Base-by-base conservation (phyloP, 305 asterid species). In the Lippia alba region DNA sequence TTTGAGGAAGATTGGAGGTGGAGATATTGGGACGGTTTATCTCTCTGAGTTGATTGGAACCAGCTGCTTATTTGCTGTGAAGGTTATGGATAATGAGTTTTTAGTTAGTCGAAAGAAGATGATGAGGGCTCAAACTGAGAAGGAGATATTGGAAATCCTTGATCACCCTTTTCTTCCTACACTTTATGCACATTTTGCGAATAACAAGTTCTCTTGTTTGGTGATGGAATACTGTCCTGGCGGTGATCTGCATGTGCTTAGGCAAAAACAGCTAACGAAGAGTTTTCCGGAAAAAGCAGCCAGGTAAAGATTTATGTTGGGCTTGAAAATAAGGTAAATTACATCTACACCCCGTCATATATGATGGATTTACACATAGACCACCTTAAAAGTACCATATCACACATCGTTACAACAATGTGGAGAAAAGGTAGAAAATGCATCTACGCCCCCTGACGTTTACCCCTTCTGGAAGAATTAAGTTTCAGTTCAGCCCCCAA, bases 101-200 rank as follows among this genome's bases (percentile, higher is more conserved):
- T 78, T 93, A 54, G 75, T 71, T 39, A 76, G 89, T 78, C 77
- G 91, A 70, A 82, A 85, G 78, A 93, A 91, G 80, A 73, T 74
- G 72, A 57, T 64, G 62, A 81, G 94, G 72, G 96, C 96, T 72
- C 90, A 86, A 79, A 91, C 94, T 20, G 97, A 91, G 69, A 91
- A 78, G 40, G 96, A 89, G 82, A 87, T 93, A 73, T 75, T 93
- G 76, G 91, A 89, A 80, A 82, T 86, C 76, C 78, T 93, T 56
- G 96, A 91, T 77, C 97, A 91, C 71, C 98, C 98, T 0, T 91
- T 93, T 79, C 96, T 94, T 50, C 98, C 98, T 49, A 87, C 94
- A 14, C 91, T 93, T 12, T 91, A 84, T 81, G 86, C 87, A 19
- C 89, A 89, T 78, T 89, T 91, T 65, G 75, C 64, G 20, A 86